Evolutionary conservation across 305 asterid genomes (phyloP).

Genomic region (Fraxinus paxiana): DNA sequence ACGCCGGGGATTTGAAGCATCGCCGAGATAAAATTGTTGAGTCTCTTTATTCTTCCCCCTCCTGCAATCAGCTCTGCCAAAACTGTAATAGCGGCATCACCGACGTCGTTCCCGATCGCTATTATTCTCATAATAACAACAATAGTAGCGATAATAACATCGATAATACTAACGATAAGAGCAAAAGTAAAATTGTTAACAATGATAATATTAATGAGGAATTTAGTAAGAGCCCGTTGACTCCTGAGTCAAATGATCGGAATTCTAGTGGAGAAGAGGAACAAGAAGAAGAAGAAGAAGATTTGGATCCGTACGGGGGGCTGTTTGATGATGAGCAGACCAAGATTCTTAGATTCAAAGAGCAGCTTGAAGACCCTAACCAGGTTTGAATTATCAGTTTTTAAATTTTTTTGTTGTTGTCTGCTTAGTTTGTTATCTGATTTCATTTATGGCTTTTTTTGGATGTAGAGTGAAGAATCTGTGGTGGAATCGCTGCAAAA

Average conservation of each 20-base stretch:
- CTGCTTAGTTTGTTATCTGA: background rate
- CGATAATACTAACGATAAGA: constrained; percentile 17
- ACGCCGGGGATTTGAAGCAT: constrained; percentile 56
- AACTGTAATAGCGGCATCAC: constrained; percentile 41
- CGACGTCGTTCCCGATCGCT: constrained; percentile 30
- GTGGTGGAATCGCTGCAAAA: constrained; percentile 69
- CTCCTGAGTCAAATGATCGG: constrained; percentile 73
- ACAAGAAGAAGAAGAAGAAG: constrained; percentile 32
- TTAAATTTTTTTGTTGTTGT: background rate
- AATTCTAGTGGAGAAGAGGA: constrained; percentile 34
- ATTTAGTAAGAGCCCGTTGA: constrained; percentile 60
- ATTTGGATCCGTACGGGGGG: constrained; percentile 57
- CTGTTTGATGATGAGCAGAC: constrained; percentile 80
- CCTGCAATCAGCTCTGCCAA: constrained; percentile 34
- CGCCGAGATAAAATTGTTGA: constrained; percentile 74
- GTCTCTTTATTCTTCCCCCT: constrained; percentile 50
- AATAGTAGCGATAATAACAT: constrained; percentile 24
- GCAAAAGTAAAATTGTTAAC: constrained; percentile 12
- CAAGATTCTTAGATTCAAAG: constrained; percentile 56
- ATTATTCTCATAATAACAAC: background rate
- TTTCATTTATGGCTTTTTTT: background rate
- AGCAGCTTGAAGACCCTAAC: constrained; percentile 66
- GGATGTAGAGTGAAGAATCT: constrained; percentile 58
- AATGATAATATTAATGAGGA: constrained; percentile 30
- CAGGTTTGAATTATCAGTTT: constrained; percentile 43